Evolutionary conservation across 768 basidiomycete species (phyloP).

Genomic region (Rhodosporidiobolus sp.): DNA sequence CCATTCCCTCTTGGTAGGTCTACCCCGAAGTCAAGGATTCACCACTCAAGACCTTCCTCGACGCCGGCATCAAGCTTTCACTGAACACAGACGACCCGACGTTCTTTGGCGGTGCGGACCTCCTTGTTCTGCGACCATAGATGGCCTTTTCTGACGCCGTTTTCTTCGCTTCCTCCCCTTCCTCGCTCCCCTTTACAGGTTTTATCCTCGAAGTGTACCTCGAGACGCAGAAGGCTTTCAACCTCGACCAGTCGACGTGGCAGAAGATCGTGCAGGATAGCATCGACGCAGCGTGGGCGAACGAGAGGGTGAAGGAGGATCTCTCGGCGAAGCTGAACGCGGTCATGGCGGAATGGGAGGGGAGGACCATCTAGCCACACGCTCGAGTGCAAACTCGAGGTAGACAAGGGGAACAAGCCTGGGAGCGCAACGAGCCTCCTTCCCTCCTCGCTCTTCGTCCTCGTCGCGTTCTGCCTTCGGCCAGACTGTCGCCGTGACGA

Average conservation of each 20-base stretch:
- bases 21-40: slow-evolving; percentile 33
- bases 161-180: not conserved
- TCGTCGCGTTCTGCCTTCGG: no score
- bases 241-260: slow-evolving; percentile 31
- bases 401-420: no score
- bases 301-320: slow-evolving; percentile 30
- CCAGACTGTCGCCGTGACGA: no score
- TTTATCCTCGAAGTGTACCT: slow-evolving; percentile 38
- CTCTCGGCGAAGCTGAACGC: slow-evolving; percentile 19
- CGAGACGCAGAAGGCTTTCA: slow-evolving; percentile 35
- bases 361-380: slow-evolving; percentile 28
- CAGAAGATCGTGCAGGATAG: slow-evolving; percentile 24
- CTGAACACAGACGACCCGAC: slow-evolving; percentile 43
- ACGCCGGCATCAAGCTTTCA: slow-evolving; percentile 36
- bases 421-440: no score
- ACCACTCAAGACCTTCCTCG: slow-evolving; percentile 36
- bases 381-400: no score
- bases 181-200: no score
- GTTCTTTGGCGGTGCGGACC: slow-evolving; percentile 38
- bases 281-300: slow-evolving; percentile 38
- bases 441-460: no score
- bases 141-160: not conserved
- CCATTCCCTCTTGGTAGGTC: slow-evolving; percentile 1
- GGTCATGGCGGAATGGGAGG: slow-evolving; percentile 30
- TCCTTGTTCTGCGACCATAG: no score